A percentile compares a stretch with the other conserved stretches of the same genome.
These are phyloP conservation scores for Talaromyces albobiverticillius DNA, from an alignment of 2,329 filamentous ascomycete genomes.

Conservation along the genomic window DNA sequence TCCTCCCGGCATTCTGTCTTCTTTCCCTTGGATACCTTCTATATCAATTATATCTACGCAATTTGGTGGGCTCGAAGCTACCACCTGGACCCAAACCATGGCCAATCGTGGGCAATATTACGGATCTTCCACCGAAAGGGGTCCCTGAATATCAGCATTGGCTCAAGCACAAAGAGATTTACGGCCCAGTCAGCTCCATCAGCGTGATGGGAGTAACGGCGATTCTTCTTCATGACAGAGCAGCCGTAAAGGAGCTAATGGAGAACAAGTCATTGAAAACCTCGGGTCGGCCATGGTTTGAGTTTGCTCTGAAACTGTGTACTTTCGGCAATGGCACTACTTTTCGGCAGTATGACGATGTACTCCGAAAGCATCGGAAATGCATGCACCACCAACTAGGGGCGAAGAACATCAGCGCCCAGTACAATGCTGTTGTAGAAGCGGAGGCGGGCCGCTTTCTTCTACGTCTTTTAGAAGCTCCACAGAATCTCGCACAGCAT, in stretches of 20 bases:
- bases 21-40: no score
- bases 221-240: constrained; percentile 33
- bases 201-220: constrained; percentile 34
- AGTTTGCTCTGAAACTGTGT: no score
- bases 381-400: no score
- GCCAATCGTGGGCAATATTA: constrained; percentile 51
- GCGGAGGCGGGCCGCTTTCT: no score
- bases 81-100: constrained; percentile 51
- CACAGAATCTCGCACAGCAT: no score
- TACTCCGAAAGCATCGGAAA: no score
- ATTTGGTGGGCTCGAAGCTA: not conserved
- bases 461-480: no score
- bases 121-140: constrained; percentile 45
- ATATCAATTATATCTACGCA: not conserved
- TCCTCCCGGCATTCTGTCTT: no score
- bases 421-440: no score
- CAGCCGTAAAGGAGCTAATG: constrained; percentile 32
- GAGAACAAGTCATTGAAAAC: constrained; percentile 27
- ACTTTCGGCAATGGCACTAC: no score
- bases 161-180: constrained; percentile 42
- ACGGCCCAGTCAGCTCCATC: constrained; percentile 38
- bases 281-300: constrained; percentile 30
- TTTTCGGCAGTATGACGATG: no score
- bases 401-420: no score
- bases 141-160: constrained; percentile 43